phyloP scores from a whole-genome alignment of 345 rosid species.

The Turnera subulata region DNA sequence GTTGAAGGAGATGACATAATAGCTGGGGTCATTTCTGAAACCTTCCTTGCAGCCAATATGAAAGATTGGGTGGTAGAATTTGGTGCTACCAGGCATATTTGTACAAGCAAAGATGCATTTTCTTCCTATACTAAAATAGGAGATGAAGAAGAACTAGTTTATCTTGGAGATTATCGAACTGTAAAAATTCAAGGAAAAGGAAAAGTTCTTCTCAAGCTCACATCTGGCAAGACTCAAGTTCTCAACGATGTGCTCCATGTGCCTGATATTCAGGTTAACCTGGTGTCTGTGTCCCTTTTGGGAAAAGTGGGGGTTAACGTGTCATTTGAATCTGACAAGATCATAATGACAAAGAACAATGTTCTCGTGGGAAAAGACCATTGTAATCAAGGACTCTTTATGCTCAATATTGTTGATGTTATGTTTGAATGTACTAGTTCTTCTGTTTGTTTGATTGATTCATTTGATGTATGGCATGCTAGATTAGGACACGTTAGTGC shows the following conservation, averaged over 20 bases:
- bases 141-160: not conserved
- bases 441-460: conserved; percentile 9
- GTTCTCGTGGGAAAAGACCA: not conserved
- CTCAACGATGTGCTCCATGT: conserved; percentile 1
- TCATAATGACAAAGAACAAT: not conserved
- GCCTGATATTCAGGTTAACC: not conserved
- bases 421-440: not conserved
- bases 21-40: too few relatives aligned
- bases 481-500: conserved; percentile 1
- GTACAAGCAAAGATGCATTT: not conserved
- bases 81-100: too few relatives aligned
- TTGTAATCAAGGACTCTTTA: not conserved
- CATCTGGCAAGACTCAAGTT: not conserved
- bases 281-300: too few relatives aligned
- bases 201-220: too few relatives aligned
- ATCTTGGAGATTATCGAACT: not conserved
- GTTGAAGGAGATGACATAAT: too few relatives aligned
- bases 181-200: too few relatives aligned
- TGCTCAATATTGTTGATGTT: not conserved
- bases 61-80: too few relatives aligned
- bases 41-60: too few relatives aligned
- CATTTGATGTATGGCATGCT: conserved; percentile 1
- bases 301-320: not conserved
- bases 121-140: not conserved
- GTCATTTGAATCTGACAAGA: not conserved